Percentiles rank a stretch among this genome's conserved stretches.
Evolutionary conservation across 495 filamentous ascomycete species (phyloP).

Genomic region (Lentithecium fluviatile): DNA sequence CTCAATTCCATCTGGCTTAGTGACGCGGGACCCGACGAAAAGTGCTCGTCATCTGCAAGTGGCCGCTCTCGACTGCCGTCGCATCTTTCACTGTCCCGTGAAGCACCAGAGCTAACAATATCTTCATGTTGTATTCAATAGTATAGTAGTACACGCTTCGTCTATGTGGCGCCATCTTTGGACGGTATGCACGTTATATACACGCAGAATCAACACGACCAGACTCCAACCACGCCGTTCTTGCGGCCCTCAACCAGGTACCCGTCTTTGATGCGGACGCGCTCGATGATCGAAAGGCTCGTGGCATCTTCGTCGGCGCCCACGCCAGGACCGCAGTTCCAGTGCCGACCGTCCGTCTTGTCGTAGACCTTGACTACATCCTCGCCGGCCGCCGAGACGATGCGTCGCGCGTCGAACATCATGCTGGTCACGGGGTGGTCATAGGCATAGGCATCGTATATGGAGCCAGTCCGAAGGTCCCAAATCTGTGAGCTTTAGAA

Average conservation of each 20-base stretch:
- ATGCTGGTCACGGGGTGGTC: constrained; percentile 91
- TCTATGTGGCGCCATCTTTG: background rate
- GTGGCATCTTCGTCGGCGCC: constrained; percentile 60
- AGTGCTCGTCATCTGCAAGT: no score
- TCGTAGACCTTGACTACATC: constrained; percentile 96
- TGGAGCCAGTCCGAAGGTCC: constrained; percentile 95
- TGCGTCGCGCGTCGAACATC: constrained; percentile 93
- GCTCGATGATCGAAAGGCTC: constrained; percentile 70
- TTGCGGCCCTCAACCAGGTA: constrained; percentile 88
- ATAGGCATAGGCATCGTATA: constrained; percentile 95
- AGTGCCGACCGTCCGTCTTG: constrained; percentile 91
- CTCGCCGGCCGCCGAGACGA: constrained; percentile 87
- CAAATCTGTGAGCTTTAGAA: constrained; percentile 67
- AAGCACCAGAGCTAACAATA: no score
- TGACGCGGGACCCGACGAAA: background rate
- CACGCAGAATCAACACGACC: constrained; percentile 47
- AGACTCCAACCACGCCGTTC: constrained; percentile 86
- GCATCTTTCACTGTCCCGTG: no score
- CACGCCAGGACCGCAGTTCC: constrained; percentile 90
- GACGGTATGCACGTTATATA: background rate
- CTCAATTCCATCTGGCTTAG: constrained; percentile 19
- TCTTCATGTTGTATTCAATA: background rate
- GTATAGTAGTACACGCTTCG: constrained; percentile 3
- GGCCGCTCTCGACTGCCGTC: no score
- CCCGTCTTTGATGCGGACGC: constrained; percentile 87